Percentiles rank a stretch among this genome's conserved stretches.
phyloP scores from a whole-genome alignment of 2,329 filamentous ascomycete genomes.

The Trichoderma breve region DNA sequence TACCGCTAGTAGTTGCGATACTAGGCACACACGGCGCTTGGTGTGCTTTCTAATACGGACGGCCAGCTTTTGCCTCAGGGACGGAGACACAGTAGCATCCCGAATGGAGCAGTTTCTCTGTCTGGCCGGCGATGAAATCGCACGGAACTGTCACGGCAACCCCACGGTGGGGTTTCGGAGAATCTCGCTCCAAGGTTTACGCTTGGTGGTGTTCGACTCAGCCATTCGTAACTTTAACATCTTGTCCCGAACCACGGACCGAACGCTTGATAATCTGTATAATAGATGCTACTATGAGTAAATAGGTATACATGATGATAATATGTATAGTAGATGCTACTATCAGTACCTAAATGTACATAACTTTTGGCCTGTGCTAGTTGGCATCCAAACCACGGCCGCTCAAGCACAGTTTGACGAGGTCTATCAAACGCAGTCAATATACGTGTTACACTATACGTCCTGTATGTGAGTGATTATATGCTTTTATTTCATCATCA shows the following conservation, averaged over 20 bases:
- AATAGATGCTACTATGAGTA: background rate
- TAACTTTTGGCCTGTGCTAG: background rate
- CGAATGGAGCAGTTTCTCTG: background rate
- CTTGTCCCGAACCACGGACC: background rate
- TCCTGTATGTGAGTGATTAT: background rate
- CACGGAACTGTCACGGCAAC: background rate
- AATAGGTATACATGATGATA: no score
- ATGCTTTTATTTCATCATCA: background rate
- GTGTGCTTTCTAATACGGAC: background rate
- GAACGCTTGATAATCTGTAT: background rate
- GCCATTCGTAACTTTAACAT: background rate
- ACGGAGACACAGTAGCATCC: background rate
- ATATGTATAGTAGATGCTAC: background rate
- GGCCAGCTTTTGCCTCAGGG: background rate
- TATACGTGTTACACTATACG: background rate
- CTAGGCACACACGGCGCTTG: background rate
- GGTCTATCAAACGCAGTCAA: background rate
- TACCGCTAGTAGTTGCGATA: background rate
- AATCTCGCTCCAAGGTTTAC: background rate
- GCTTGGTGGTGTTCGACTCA: background rate
- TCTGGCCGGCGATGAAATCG: background rate
- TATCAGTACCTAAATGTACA: no score
- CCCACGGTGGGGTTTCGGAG: constrained; percentile 20
- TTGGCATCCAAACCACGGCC: no score
- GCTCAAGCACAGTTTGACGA: no score